Conservation (phyloP, 768 basidiomycete genomes). For the Leccinellum rugosiceps region DNA sequence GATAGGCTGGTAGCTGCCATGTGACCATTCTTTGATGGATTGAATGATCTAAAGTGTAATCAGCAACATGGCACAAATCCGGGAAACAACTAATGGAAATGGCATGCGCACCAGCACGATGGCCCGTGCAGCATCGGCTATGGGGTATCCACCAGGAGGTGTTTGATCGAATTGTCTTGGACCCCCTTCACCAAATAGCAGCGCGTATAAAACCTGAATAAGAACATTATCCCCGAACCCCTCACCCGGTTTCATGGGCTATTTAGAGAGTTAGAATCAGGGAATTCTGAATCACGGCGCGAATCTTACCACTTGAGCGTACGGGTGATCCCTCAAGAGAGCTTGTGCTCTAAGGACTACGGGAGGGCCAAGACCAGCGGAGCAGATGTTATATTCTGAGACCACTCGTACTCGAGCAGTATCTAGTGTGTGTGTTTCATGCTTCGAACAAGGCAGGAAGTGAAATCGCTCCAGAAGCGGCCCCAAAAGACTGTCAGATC, state of each 20-base stretch:
- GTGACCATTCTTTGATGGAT: not conserved
- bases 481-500: not conserved
- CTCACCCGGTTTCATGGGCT: not conserved
- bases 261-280: not conserved
- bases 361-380: not conserved
- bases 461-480: not conserved
- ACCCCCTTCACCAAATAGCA: not conserved
- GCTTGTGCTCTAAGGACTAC: not conserved
- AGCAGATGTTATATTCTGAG: not conserved
- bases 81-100: not conserved
- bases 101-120: not conserved
- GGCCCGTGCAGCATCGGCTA: not conserved
- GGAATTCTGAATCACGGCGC: not conserved
- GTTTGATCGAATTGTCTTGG: not conserved
- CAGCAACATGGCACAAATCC: too few relatives aligned
- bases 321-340: not conserved
- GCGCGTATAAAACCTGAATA: not conserved
- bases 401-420: not conserved
- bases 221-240: not conserved
- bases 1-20: not conserved
- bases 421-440: not conserved
- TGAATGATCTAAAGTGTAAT: not conserved
- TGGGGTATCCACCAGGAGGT: not conserved
- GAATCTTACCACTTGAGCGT: not conserved
- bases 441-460: not conserved